Evolutionary conservation across 306 rosid genomes (phyloP).

Genomic region (Cicer bijugum): DNA sequence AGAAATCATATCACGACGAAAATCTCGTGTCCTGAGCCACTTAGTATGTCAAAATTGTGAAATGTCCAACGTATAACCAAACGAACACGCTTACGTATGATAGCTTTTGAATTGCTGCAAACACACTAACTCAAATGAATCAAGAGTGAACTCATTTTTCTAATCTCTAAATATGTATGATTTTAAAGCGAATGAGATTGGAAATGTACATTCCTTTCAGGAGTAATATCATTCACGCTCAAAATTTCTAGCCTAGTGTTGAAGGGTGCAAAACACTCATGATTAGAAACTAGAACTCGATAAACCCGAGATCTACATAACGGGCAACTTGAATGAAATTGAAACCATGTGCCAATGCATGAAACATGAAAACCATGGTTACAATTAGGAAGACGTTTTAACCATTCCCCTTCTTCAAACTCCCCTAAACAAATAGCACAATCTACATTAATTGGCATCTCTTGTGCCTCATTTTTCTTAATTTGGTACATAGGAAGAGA

Average conservation of each 20-base stretch:
- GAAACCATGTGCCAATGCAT: constrained; percentile 63
- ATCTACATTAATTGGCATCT: constrained; percentile 37
- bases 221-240: constrained; percentile 40
- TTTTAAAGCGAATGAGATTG: constrained; percentile 29
- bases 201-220: constrained; percentile 38
- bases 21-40: too few species aligned
- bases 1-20: too few species aligned
- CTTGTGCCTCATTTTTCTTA: constrained; percentile 43
- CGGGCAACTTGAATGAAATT: constrained; percentile 59
- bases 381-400: constrained; percentile 55
- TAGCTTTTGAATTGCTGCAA: too few species aligned
- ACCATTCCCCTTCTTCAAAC: constrained; percentile 61
- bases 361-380: constrained; percentile 57
- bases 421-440: constrained; percentile 68
- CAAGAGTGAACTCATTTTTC: not conserved
- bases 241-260: constrained; percentile 14
- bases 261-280: constrained; percentile 13
- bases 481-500: constrained; percentile 51
- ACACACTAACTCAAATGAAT: not conserved
- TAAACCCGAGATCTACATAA: constrained; percentile 56
- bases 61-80: too few species aligned
- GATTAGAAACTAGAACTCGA: constrained; percentile 24
- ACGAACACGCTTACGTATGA: too few species aligned
- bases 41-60: too few species aligned
- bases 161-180: constrained; percentile 5